phyloP scores from a whole-genome alignment of 495 filamentous ascomycete genomes.

The Annulohypoxylon bovei region DNA sequence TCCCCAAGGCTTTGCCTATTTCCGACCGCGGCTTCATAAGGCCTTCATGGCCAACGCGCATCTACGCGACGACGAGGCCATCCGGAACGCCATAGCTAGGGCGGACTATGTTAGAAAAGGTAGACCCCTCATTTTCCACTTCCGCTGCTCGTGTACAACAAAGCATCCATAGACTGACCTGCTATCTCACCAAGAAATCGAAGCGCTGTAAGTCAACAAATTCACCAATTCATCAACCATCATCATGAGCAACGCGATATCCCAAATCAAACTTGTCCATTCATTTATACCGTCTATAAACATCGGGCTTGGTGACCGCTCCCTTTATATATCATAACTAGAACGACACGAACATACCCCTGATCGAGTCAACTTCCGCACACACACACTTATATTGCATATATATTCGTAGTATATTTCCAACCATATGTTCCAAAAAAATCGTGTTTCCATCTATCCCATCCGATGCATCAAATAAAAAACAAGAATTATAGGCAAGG shows the following conservation, averaged over 20 bases:
- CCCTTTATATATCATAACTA: slow-evolving; percentile 31
- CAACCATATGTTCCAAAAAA: slow-evolving; percentile 20
- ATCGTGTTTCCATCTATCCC: slow-evolving; percentile 20
- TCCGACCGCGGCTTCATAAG: slow-evolving; percentile 79
- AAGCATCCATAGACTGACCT: background rate
- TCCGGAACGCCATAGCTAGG: slow-evolving; percentile 75
- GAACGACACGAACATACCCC: slow-evolving; percentile 7
- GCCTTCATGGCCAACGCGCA: slow-evolving; percentile 81
- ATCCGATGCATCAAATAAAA: slow-evolving; percentile 17
- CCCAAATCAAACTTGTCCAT: slow-evolving; percentile 21
- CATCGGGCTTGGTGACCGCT: slow-evolving; percentile 21
- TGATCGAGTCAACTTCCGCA: slow-evolving; percentile 2
- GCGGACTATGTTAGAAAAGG: slow-evolving; percentile 94
- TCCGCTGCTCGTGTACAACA: background rate
- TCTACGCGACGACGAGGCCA: slow-evolving; percentile 76
- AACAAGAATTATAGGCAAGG: slow-evolving; percentile 34
- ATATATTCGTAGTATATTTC: slow-evolving; percentile 27
- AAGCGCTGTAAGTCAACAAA: slow-evolving; percentile 77
- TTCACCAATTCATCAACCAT: background rate
- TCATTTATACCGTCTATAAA: slow-evolving; percentile 37
- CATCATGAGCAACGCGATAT: background rate
- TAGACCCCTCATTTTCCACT: slow-evolving; percentile 40
- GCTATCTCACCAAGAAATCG: slow-evolving; percentile 70
- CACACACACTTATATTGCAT: slow-evolving; percentile 17
- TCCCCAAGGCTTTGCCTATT: slow-evolving; percentile 87